Base-by-base conservation (phyloP, 495 filamentous ascomycete genomes). In the Opeltia flavorubescens region DNA sequence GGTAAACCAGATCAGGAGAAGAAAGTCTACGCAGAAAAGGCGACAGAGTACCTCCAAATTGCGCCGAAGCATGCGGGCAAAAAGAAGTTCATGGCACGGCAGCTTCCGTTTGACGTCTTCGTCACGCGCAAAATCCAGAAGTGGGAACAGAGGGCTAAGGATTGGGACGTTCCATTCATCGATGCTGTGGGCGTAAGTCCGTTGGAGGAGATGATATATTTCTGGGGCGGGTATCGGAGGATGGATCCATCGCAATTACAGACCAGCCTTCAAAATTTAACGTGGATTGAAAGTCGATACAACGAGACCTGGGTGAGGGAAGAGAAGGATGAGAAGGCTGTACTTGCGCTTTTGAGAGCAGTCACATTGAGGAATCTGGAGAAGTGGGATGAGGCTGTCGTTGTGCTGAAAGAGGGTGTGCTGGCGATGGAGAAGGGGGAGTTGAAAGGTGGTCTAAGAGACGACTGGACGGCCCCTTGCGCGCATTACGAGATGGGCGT, bases 401-500 rank as follows among this genome's bases (percentile, higher is more conserved):
- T 65, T 29, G 58, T 80, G 25, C 66, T 94, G 18, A 59, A 76
- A 48, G 67, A 64, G 7, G 64, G 78, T 17, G 67, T 94, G 17
- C 52, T 86, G 0, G 65, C 56, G 39, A 72, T 84, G 30, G 82
- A 87, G 44, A 83, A 76, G 51, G 49, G 63, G 1, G 48, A 70
- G 17, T 87, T 91, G 64, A 94, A 83, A 53, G 84, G 84, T 3
- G 60, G 70, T 27, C 67, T 79, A 11, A 83, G 75, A 56, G 88
- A 98, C 45, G 80, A 89, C 53, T 98, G 89, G 78, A 75, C 78
- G 43, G 67, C 70, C 5, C 86, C 91, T 2, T 75, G 75, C 2
- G 91, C 89, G 15, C 66, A 89, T 55, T 98, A 95, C 60, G 91
- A 98, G 58, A 80, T 89, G 72, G 89, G 85, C 0, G 84, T 81